Percentiles rank a stretch among this genome's conserved stretches.
Evolutionary conservation across 2,329 filamentous ascomycete genomes (phyloP).

Genomic region (Colletotrichum gloeosporioides): DNA sequence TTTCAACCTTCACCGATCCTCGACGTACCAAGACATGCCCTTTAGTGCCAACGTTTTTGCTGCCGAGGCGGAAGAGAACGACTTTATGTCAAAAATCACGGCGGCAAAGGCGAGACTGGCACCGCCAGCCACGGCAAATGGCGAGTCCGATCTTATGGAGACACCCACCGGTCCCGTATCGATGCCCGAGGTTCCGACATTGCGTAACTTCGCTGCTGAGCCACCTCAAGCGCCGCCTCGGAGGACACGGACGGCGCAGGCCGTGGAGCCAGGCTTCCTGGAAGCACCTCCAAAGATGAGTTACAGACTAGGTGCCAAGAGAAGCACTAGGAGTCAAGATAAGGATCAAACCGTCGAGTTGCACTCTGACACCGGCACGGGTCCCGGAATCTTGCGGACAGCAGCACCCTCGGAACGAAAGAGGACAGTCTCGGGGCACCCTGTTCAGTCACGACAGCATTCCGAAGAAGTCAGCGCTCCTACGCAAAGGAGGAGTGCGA

Average conservation of each 20-base stretch:
- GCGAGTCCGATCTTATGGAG: slow-evolving; percentile 63
- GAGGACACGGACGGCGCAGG: slow-evolving; percentile 59
- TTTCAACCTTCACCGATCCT: slow-evolving; percentile 52
- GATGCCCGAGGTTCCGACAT: slow-evolving; percentile 37
- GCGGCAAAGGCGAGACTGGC: slow-evolving; percentile 54
- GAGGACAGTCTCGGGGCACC: slow-evolving; percentile 89
- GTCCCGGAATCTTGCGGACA: slow-evolving; percentile 36
- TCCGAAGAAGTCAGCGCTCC: slow-evolving; percentile 66
- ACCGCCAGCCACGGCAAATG: slow-evolving; percentile 38
- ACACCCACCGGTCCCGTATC: slow-evolving; percentile 62
- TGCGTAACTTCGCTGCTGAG: slow-evolving; percentile 41
- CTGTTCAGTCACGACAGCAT: slow-evolving; percentile 56
- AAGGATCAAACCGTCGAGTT: slow-evolving; percentile 40
- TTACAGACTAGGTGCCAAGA: slow-evolving; percentile 56
- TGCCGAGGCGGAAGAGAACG: slow-evolving; percentile 51
- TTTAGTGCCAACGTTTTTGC: slow-evolving; percentile 45
- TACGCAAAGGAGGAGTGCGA: slow-evolving; percentile 70
- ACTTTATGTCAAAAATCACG: slow-evolving; percentile 62
- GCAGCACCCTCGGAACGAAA: slow-evolving; percentile 72
- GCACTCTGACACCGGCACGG: slow-evolving; percentile 45
- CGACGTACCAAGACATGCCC: slow-evolving; percentile 43
- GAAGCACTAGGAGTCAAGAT: slow-evolving; percentile 41
- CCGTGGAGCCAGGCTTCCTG: slow-evolving; percentile 52
- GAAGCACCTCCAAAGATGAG: slow-evolving; percentile 72
- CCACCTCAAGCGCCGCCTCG: slow-evolving; percentile 58